Base-by-base conservation (phyloP, 2,329 filamentous ascomycete genomes). In the Aureobasidium zeae region DNA sequence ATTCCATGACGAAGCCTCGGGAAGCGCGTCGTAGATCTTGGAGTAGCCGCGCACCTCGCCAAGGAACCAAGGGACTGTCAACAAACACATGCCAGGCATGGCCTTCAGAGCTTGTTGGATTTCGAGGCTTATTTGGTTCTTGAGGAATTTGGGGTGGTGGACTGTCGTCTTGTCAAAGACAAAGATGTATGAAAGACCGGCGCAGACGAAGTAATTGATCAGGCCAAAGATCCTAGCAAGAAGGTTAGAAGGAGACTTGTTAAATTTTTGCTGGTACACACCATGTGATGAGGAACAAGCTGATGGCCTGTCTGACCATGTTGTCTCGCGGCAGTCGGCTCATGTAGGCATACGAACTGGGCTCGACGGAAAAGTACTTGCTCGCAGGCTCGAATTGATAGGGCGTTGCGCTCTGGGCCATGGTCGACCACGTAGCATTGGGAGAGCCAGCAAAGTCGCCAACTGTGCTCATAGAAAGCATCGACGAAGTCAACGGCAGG, bases 131-230 rank as follows among this genome's bases (percentile, higher is more conserved):
- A 95, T 81, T 64, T 95, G 89, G 66, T 94, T 89, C 68, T 91
- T 93, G 58, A 95, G 81, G 64, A 89, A 96, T 60, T 91, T 91
- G 35, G 89, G 89, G 63, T 96, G 89, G 41, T 86, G 71, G 65
- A 89, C 79, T 32, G 85, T 91, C 30, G 78, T 75, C 65, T 95
- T 91, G 66, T 95, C 88, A 68, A 94, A 95, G 59, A 95, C 73
- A 67, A 94, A 82, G 57, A 81, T 56, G 66, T 93, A 96, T 12
- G 87, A 94, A 13, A 93, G 71, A 5, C 80, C 73, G 3, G 88
- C 84, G 59, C 86, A 86, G 51, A 85, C 56, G 63, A 89, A 94
- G 73, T 95, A 96, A 45, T 91, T 71, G 34, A 87, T 52, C 24
- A 88, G 64, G 44, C 88, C 89, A 56, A 94, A 94, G 54, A 94